These are phyloP conservation scores for Chimonanthus salicifolius DNA, from an alignment of 164 flowering plant genomes.

Conservation along the genomic window DNA sequence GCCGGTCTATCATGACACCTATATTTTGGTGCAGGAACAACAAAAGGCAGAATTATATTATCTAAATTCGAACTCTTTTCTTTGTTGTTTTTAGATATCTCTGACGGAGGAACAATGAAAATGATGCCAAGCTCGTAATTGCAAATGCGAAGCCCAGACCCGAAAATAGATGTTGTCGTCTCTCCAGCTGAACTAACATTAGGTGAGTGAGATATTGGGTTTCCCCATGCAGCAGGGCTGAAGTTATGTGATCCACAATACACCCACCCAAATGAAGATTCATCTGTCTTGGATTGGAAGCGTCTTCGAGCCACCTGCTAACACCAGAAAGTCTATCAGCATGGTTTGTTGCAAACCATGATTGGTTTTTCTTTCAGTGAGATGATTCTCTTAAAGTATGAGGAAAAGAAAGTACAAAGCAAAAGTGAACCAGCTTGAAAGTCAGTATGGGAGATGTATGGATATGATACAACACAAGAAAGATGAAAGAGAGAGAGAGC, in stretches of 20 bases:
- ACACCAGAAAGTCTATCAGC: constrained; percentile 1
- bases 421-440: too few relatives aligned
- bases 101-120: constrained; percentile 60
- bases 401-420: too few relatives aligned
- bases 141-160: constrained; percentile 54
- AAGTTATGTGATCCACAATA: constrained; percentile 93
- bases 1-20: constrained; percentile 59
- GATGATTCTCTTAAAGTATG: too few relatives aligned
- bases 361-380: too few relatives aligned
- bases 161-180: constrained; percentile 17
- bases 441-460: too few relatives aligned
- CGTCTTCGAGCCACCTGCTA: constrained; percentile 81
- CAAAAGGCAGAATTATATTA: constrained; percentile 66
- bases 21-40: constrained; percentile 77
- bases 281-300: constrained; percentile 41
- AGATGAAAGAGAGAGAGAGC: too few relatives aligned
- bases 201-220: constrained; percentile 28
- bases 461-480: too few relatives aligned
- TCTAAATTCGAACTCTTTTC: constrained; percentile 35
- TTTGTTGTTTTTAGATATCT: not conserved
- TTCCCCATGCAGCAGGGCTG: constrained; percentile 96
- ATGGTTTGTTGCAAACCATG: not conserved
- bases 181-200: constrained; percentile 12
- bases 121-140: constrained; percentile 87
- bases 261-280: constrained; percentile 80